A percentile compares a stretch with the other conserved stretches of the same genome.
These are phyloP conservation scores for Mycena alexandri DNA, from an alignment of 768 basidiomycete genomes.

Conservation along the genomic window DNA sequence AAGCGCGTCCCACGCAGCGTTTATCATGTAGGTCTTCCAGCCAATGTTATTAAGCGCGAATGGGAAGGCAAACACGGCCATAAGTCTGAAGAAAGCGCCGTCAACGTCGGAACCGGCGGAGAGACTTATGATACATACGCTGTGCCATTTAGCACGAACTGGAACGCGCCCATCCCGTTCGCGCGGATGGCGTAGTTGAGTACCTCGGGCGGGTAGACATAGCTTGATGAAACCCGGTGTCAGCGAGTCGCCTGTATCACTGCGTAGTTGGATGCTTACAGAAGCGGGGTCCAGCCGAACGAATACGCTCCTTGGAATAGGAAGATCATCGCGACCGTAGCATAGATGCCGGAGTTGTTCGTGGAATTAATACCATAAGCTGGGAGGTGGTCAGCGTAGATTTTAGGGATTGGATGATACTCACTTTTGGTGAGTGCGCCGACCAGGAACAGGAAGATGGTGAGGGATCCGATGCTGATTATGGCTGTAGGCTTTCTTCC, in stretches of 20 bases:
- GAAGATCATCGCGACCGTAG: conserved; percentile 41
- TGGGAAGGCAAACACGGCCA: conserved; percentile 42
- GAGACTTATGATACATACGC: conserved; percentile 27
- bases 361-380: conserved; percentile 38
- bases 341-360: conserved; percentile 41
- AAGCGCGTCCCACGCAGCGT: conserved; percentile 41
- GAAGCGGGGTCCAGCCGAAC: conserved; percentile 42
- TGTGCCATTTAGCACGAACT: conserved; percentile 39
- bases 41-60: conserved; percentile 38
- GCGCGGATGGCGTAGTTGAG: conserved; percentile 42
- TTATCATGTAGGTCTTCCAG: conserved; percentile 44
- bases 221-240: conserved; percentile 8
- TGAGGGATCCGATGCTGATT: conserved; percentile 39
- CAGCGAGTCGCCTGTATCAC: neutral
- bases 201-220: conserved; percentile 41
- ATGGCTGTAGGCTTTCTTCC: conserved; percentile 40
- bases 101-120: neutral
- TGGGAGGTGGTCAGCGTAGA: conserved; percentile 12
- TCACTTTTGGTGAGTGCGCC: conserved; percentile 41
- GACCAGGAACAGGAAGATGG: conserved; percentile 41
- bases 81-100: conserved; percentile 21
- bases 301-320: conserved; percentile 42
- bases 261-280: conserved; percentile 11
- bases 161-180: conserved; percentile 40
- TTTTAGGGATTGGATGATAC: neutral